Evolutionary conservation across 1,139 yeast genomes (phyloP).

Genomic region (Geotrichum reessii): DNA sequence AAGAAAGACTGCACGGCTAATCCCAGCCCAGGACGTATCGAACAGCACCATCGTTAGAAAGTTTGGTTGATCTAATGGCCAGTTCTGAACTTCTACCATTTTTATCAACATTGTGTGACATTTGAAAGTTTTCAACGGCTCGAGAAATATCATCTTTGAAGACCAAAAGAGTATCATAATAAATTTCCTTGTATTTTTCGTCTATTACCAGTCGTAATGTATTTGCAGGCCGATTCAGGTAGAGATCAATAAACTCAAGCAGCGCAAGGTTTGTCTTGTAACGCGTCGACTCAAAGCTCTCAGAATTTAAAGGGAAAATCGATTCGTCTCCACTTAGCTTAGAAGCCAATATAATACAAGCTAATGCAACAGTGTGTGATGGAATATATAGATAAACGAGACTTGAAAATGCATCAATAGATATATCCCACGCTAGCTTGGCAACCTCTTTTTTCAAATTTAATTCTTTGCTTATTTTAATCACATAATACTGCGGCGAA

Average conservation of each 20-base stretch:
- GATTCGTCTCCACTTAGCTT: constrained; percentile 32
- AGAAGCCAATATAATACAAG: constrained; percentile 51
- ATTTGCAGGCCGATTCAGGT: constrained; percentile 21
- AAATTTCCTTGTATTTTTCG: neutral
- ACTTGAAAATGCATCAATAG: constrained; percentile 69
- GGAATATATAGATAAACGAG: constrained; percentile 68
- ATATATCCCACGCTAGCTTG: constrained; percentile 62
- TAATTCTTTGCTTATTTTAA: constrained; percentile 59
- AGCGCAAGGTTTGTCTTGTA: constrained; percentile 53
- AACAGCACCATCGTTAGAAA: constrained; percentile 20
- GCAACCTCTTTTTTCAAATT: constrained; percentile 29
- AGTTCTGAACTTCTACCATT: constrained; percentile 9
- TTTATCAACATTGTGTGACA: neutral
- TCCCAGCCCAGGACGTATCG: constrained; percentile 19
- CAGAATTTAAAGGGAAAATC: constrained; percentile 29
- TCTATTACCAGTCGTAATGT: neutral
- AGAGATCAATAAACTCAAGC: constrained; percentile 54
- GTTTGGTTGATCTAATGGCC: constrained; percentile 15
- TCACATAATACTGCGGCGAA: constrained; percentile 57
- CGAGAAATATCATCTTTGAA: constrained; percentile 5
- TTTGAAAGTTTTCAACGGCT: constrained; percentile 5
- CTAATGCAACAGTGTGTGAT: constrained; percentile 74
- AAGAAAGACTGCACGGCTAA: neutral
- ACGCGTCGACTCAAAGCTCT: constrained; percentile 24
- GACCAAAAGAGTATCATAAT: neutral